Percentiles rank a stretch among this genome's conserved stretches.
phyloP scores from a whole-genome alignment of 2,329 filamentous ascomycete species.

The Mariannaea elegans region DNA sequence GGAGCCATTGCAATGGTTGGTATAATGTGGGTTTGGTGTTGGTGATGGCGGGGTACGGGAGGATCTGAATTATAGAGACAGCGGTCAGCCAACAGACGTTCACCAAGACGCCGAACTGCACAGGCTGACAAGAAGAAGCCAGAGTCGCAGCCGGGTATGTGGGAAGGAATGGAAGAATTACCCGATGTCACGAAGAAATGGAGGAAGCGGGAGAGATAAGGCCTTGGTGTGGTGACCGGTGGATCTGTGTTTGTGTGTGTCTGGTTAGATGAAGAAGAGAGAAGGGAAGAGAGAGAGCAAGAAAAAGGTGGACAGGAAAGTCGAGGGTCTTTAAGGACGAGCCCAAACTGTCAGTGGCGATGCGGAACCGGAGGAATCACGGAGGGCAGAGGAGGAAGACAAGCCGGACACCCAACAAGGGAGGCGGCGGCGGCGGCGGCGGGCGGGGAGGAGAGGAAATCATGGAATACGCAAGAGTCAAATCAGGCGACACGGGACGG shows the following conservation, averaged over 20 bases:
- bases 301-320: slow-evolving; percentile 13
- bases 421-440: slow-evolving; percentile 9
- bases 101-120: not conserved
- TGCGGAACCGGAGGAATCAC: slow-evolving; percentile 18
- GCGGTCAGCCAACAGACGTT: not conserved
- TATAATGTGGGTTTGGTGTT: not conserved
- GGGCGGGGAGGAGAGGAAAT: slow-evolving; percentile 9
- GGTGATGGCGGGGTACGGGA: slow-evolving; percentile 5
- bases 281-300: slow-evolving; percentile 1
- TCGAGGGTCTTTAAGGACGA: slow-evolving; percentile 34
- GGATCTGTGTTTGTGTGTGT: slow-evolving; percentile 4
- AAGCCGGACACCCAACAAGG: not conserved
- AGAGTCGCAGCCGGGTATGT: not conserved
- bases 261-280: slow-evolving; percentile 13
- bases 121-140: not conserved
- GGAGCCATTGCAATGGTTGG: slow-evolving; percentile 61
- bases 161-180: not conserved
- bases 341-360: slow-evolving; percentile 6
- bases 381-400: slow-evolving; percentile 5
- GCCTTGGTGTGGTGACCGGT: slow-evolving; percentile 6
- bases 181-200: not conserved
- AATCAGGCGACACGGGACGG: slow-evolving; percentile 27
- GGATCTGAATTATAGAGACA: not conserved
- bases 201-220: slow-evolving; percentile 9
- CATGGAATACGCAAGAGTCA: slow-evolving; percentile 7